phyloP scores from a whole-genome alignment of 2,329 filamentous ascomycete species.

The Aspergillus fijiensis region DNA sequence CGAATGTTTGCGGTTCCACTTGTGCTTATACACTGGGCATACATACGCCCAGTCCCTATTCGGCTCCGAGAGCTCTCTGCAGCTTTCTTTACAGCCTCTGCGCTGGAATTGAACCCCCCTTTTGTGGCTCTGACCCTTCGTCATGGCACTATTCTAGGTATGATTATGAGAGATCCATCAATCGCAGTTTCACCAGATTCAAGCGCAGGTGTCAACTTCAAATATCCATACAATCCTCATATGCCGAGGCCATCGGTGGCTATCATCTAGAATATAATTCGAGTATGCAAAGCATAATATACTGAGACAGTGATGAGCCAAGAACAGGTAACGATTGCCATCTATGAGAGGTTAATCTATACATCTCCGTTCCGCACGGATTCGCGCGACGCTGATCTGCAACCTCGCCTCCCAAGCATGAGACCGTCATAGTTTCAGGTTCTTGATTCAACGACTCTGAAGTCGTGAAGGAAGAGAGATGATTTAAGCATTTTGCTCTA shows the following conservation, averaged over 20 bases:
- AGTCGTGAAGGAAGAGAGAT: not conserved
- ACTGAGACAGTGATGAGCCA: slow-evolving; percentile 1
- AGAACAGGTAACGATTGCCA: not conserved
- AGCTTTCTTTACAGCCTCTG: too few relatives aligned
- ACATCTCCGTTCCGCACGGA: slow-evolving; percentile 7
- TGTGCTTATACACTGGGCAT: too few relatives aligned
- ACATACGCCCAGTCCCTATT: too few relatives aligned
- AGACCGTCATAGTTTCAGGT: not conserved
- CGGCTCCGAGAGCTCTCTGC: too few relatives aligned
- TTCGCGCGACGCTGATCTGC: slow-evolving; percentile 17
- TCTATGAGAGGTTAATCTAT: slow-evolving; percentile 4
- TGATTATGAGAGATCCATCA: too few relatives aligned
- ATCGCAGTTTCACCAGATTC: too few relatives aligned
- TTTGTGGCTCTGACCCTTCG: too few relatives aligned
- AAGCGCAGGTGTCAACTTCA: not conserved
- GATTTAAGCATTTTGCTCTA: slow-evolving; percentile 29
- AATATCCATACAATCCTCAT: not conserved
- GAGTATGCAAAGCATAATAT: slow-evolving; percentile 21
- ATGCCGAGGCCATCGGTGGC: not conserved
- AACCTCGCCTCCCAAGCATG: not conserved
- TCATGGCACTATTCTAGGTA: too few relatives aligned
- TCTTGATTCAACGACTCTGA: not conserved
- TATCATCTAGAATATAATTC: slow-evolving; percentile 8
- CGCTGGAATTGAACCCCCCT: too few relatives aligned
- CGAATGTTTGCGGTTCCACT: too few relatives aligned